These are phyloP conservation scores for Aspergillus latus DNA, from an alignment of 2,329 filamentous ascomycete genomes.

Conservation along the genomic window DNA sequence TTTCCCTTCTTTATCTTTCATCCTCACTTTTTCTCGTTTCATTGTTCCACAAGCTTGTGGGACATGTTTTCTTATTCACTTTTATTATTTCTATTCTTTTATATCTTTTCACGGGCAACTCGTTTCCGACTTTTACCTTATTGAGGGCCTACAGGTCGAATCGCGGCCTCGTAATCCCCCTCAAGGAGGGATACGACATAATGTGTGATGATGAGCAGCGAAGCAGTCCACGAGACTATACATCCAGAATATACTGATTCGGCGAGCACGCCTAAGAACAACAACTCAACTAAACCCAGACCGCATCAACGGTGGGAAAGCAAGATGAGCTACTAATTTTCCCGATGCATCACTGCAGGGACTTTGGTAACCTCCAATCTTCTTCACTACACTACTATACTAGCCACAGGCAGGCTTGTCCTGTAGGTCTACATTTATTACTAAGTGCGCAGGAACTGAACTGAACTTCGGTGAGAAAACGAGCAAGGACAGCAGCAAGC, in stretches of 20 bases:
- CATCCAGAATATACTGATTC: constrained; percentile 22
- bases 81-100: background rate
- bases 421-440: constrained; percentile 11
- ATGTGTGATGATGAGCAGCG: constrained; percentile 25
- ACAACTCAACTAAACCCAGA: background rate
- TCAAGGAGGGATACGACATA: constrained; percentile 22
- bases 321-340: constrained; percentile 2
- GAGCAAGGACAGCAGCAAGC: constrained; percentile 2
- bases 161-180: constrained; percentile 9
- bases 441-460: constrained; percentile 14
- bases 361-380: constrained; percentile 8
- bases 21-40: background rate
- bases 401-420: constrained; percentile 5
- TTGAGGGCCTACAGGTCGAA: background rate
- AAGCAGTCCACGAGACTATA: constrained; percentile 17
- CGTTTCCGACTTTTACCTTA: constrained; percentile 12
- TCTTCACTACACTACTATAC: background rate
- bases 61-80: background rate
- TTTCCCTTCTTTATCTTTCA: constrained; percentile 6
- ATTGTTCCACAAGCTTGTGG: background rate
- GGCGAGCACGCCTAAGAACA: constrained; percentile 13
- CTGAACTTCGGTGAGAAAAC: background rate
- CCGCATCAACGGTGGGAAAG: background rate
- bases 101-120: constrained; percentile 6
- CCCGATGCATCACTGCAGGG: background rate